Evolutionary conservation across 2,329 filamentous ascomycete species (phyloP).

Genomic region (Escovopsis sp.): DNA sequence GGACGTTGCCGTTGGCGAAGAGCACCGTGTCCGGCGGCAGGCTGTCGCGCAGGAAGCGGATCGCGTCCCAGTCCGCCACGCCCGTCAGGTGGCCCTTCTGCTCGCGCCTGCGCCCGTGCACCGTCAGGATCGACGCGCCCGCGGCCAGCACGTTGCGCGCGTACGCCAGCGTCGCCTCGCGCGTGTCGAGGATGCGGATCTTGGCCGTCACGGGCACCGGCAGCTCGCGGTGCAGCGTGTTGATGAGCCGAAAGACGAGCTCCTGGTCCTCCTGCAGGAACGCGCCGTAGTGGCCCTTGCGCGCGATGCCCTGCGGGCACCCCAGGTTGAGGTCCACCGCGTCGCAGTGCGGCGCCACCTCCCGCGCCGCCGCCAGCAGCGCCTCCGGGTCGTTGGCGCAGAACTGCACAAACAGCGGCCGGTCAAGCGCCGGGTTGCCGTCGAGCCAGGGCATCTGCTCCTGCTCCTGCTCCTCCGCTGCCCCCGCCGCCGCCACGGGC

Average conservation of each 20-base stretch:
- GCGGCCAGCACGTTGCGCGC: conserved; percentile 75
- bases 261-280: conserved; percentile 90
- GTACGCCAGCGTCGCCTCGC: conserved; percentile 76
- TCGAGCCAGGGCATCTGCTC: conserved; percentile 48
- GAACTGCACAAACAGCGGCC: conserved; percentile 91
- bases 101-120: conserved; percentile 77
- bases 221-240: conserved; percentile 64
- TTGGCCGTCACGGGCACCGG: conserved; percentile 85
- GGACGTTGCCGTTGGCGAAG: conserved; percentile 91
- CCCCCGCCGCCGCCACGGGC: too few relatives aligned
- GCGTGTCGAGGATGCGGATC: conserved; percentile 77
- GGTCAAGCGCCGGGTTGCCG: conserved; percentile 70
- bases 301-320: conserved; percentile 90
- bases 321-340: conserved; percentile 92
- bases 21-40: conserved; percentile 79
- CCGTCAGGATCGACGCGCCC: conserved; percentile 83
- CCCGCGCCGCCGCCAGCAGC: conserved; percentile 61
- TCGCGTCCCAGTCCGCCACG: conserved; percentile 77
- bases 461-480: too few relatives aligned
- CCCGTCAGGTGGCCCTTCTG: conserved; percentile 96
- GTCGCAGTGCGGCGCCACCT: conserved; percentile 78
- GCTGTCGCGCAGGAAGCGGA: conserved; percentile 68
- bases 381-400: conserved; percentile 80
- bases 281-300: conserved; percentile 79
- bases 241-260: conserved; percentile 69